Evolutionary conservation across 805 yeast genomes (phyloP), one percentile per base, ranked within the genome.

Genomic region (Danielozyma ontarioensis): DNA sequence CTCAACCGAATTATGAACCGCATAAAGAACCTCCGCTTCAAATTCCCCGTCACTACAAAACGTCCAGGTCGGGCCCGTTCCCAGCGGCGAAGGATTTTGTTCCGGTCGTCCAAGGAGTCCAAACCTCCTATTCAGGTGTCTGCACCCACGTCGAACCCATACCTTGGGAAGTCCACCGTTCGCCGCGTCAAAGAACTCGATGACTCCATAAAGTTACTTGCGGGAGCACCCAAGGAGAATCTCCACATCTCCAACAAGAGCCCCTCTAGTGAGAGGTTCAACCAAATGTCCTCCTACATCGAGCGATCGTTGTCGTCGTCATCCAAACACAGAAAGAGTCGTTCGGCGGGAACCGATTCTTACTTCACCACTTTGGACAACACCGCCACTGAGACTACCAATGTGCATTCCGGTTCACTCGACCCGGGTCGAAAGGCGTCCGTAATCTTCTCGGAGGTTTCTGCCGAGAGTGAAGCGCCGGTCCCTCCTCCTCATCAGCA

Each of bases 71-170:
- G 26, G 10, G 26, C 26, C 26, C 26, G 14, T 7, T 5, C 6
- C 22, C 22, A 10, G 8, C n/a, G n/a, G n/a, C n/a, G n/a, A n/a
- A n/a, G n/a, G n/a, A n/a, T n/a, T n/a, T n/a, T n/a, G n/a, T 19
- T 19, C 14, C 6, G 26, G 26, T 13, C 7, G 10, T 10, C 5
- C 10, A 12, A 12, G 6, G 10, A 10, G 26, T 5, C 8, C 7
- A 19, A 19, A 10, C 6, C 6, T 10, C 6, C 6, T 7, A 34
- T 35, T 8, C 21, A 24, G 13, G 59, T 60, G 17, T 52, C 60
- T 6, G 57, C 56, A 1, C 68, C 69, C 1, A 25, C 43, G 2
- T 53, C 42, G n/a, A 64, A 62, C 38, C 66, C 67, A 1, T 25
- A 37, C 2, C 45, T 63, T 34, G 65, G 61, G 2, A 17, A 30